phyloP scores from a whole-genome alignment of 306 rosid genomes.

The Elaeagnus macrophylla region DNA sequence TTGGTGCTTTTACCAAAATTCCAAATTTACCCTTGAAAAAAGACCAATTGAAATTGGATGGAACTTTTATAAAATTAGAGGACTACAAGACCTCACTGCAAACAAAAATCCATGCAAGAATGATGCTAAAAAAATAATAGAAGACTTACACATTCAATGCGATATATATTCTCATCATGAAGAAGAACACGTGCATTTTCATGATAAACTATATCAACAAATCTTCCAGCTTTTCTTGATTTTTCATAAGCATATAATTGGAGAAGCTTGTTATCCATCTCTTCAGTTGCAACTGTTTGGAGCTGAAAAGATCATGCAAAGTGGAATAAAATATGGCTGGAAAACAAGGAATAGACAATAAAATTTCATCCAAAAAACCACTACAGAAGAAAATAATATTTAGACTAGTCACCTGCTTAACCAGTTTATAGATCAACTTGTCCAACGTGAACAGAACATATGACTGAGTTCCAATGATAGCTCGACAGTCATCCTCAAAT shows the following conservation, averaged over 20 bases:
- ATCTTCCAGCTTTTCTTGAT: conserved; percentile 74
- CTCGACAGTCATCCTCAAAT: conserved; percentile 99
- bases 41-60: too few species aligned
- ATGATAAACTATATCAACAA: conserved; percentile 76
- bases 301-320: conserved; percentile 44
- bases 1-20: too few species aligned
- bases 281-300: conserved; percentile 74
- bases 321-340: conserved; percentile 8
- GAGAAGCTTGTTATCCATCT: conserved; percentile 92
- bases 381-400: not conserved
- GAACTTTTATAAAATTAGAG: too few species aligned
- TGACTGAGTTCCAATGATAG: conserved; percentile 91
- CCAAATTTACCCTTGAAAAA: too few species aligned
- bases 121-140: conserved; percentile 13
- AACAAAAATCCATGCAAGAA: conserved; percentile 9
- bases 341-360: conserved; percentile 10
- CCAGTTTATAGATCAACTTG: conserved; percentile 90
- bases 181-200: conserved; percentile 96
- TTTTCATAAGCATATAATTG: conserved; percentile 84
- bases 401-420: conserved; percentile 60
- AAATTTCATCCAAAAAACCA: conserved; percentile 2
- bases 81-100: too few species aligned
- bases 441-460: conserved; percentile 89
- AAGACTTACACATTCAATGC: conserved; percentile 74
- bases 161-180: conserved; percentile 92